These are phyloP conservation scores for Exsudoporus floridanus DNA, from an alignment of 1,284 basidiomycete genomes.

Conservation along the genomic window DNA sequence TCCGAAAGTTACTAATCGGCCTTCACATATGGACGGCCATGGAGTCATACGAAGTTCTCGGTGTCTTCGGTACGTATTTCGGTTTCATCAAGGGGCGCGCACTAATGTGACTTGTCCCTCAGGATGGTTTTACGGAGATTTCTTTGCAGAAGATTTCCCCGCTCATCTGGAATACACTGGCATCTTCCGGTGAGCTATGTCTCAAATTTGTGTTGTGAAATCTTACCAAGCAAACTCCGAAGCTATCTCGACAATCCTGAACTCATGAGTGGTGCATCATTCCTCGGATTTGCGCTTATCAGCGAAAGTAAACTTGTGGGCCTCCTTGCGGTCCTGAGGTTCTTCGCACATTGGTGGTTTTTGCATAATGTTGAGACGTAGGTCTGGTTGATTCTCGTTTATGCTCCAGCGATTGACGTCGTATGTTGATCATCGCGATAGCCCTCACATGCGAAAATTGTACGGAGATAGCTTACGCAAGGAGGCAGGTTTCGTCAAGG, in stretches of 20 bases:
- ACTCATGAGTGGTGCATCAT: constrained; percentile 91
- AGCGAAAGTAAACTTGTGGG: constrained; percentile 88
- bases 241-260: constrained; percentile 85
- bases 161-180: constrained; percentile 92
- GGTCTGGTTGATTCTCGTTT: constrained; percentile 29
- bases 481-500: constrained; percentile 96
- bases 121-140: constrained; percentile 98
- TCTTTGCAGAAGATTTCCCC: constrained; percentile 95
- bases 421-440: constrained; percentile 34
- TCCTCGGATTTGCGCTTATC: constrained; percentile 91
- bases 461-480: constrained; percentile 92
- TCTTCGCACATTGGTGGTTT: constrained; percentile 91
- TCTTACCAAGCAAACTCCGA: constrained; percentile 1
- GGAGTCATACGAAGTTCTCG: constrained; percentile 90
- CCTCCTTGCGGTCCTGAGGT: constrained; percentile 79
- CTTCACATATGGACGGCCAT: constrained; percentile 90
- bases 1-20: constrained; percentile 71
- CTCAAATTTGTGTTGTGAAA: not conserved
- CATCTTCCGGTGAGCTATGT: constrained; percentile 73
- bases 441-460: constrained; percentile 95
- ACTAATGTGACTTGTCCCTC: constrained; percentile 3
- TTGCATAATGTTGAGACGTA: constrained; percentile 85
- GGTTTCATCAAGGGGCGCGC: not conserved
- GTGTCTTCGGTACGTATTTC: constrained; percentile 71
- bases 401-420: not conserved